Percentiles rank a stretch among this genome's conserved stretches.
Evolutionary conservation across 768 basidiomycete genomes (phyloP).

Genomic region (Lactarius akahatsu): DNA sequence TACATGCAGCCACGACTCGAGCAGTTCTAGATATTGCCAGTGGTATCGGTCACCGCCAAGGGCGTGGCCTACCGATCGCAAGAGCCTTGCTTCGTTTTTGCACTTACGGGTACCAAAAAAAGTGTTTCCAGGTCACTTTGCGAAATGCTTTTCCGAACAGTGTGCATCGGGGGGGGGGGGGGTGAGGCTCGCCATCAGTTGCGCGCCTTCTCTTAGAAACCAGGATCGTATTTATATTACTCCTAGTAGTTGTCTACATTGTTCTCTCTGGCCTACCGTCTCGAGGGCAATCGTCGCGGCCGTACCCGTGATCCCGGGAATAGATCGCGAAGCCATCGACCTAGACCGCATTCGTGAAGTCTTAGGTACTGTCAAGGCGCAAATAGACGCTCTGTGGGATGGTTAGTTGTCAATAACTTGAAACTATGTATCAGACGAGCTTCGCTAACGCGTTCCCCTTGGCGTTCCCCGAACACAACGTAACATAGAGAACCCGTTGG

Average conservation of each 20-base stretch:
- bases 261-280: background rate
- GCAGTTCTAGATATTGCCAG: too few species aligned
- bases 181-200: background rate
- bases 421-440: constrained; percentile 59
- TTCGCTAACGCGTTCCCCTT: constrained; percentile 51
- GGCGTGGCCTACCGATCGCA: too few species aligned
- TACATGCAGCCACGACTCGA: too few species aligned
- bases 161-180: background rate
- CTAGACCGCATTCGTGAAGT: constrained; percentile 49
- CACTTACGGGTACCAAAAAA: too few species aligned
- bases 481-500: constrained; percentile 40
- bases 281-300: constrained; percentile 40
- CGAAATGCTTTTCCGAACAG: background rate
- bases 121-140: too few species aligned
- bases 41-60: too few species aligned
- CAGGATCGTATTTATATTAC: background rate
- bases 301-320: constrained; percentile 26
- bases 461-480: constrained; percentile 41
- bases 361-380: constrained; percentile 56
- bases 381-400: constrained; percentile 58
- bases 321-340: constrained; percentile 38
- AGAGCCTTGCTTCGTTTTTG: too few species aligned
- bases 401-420: constrained; percentile 52
- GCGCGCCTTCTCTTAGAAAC: background rate
- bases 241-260: too few species aligned